These are phyloP conservation scores for Saccharomycopsis hybrid DNA, from an alignment of 1,139 yeast species.

Conservation along the genomic window DNA sequence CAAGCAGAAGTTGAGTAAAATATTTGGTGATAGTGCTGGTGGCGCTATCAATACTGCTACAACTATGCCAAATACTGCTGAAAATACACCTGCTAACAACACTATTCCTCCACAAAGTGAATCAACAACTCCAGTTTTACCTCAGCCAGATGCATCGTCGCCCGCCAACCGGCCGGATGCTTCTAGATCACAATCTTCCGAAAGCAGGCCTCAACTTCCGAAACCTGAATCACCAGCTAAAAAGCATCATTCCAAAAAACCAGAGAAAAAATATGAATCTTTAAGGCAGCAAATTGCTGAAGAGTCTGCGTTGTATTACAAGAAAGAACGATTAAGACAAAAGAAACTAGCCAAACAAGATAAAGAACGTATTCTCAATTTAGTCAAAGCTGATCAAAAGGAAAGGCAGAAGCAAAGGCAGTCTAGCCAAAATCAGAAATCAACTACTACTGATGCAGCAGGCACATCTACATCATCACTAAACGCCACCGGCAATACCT, in stretches of 20 bases:
- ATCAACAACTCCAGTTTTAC: too few species aligned
- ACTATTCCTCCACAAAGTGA: background rate
- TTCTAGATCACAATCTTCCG: background rate
- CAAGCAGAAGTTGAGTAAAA: conserved; percentile 26
- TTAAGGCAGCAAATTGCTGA: conserved; percentile 37
- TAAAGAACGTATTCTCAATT: conserved; percentile 44
- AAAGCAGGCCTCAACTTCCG: background rate
- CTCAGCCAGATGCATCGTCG: background rate
- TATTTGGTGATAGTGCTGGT: conserved; percentile 15
- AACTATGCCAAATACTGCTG: background rate
- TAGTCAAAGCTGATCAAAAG: conserved; percentile 44
- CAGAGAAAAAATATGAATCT: conserved; percentile 22
- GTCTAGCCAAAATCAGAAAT: conserved; percentile 21
- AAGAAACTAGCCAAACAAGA: conserved; percentile 40
- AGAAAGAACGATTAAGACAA: conserved; percentile 35
- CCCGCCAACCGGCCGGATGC: background rate
- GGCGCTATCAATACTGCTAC: background rate
- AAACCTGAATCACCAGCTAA: conserved; percentile 1
- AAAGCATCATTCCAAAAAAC: background rate
- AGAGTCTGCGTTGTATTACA: conserved; percentile 34
- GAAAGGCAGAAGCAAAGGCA: conserved; percentile 33
- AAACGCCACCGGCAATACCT: background rate
- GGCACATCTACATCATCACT: background rate
- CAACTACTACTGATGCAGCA: background rate
- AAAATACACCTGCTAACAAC: background rate